Evolutionary conservation across 1,284 basidiomycete species (phyloP).

Genomic region (Meripilus lineatus): DNA sequence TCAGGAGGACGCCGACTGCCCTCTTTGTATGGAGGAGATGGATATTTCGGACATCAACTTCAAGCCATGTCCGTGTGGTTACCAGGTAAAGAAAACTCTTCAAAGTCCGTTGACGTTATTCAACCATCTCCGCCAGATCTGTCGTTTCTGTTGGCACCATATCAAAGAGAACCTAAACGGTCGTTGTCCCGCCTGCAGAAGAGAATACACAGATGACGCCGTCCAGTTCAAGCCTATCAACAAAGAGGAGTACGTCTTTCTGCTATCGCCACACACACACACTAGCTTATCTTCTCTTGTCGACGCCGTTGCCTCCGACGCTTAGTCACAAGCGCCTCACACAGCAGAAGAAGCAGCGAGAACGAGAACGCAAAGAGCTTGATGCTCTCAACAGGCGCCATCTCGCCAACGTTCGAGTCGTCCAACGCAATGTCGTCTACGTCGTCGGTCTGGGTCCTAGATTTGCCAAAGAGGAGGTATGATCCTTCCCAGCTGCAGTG

Average conservation of each 20-base stretch:
- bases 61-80: constrained; percentile 98
- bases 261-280: constrained; percentile 2
- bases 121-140: constrained; percentile 62
- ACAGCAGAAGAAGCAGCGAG: constrained; percentile 91
- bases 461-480: constrained; percentile 93
- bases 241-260: constrained; percentile 81
- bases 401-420: constrained; percentile 90
- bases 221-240: constrained; percentile 97
- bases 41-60: constrained; percentile 99
- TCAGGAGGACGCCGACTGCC: constrained; percentile 97
- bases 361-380: constrained; percentile 95
- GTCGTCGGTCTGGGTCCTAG: constrained; percentile 89
- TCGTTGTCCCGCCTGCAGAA: constrained; percentile 94
- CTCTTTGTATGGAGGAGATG: constrained; percentile 98
- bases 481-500: constrained; percentile 20
- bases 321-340: constrained; percentile 89
- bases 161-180: constrained; percentile 96
- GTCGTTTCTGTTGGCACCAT: constrained; percentile 99
- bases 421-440: constrained; percentile 96
- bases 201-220: constrained; percentile 89
- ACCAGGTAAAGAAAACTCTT: constrained; percentile 64
- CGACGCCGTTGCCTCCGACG: background rate
- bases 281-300: constrained; percentile 4
- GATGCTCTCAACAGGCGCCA: constrained; percentile 85
- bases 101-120: background rate